Conservation (phyloP, 106 monocot genomes). For the Agapanthus africanus region DNA sequence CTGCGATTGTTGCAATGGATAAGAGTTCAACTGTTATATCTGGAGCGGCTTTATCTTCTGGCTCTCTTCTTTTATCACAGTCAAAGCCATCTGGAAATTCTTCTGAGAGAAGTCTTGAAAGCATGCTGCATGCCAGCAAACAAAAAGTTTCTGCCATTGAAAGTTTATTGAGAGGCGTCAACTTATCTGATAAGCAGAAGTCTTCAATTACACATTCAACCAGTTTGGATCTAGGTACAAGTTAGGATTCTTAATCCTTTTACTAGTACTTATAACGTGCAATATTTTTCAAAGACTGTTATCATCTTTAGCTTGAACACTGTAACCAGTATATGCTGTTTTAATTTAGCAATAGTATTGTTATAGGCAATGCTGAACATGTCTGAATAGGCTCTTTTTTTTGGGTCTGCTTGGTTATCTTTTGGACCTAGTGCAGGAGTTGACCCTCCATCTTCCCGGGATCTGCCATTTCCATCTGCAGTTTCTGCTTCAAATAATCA, state of each 20-base stretch:
- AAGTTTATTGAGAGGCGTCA: conserved; percentile 85
- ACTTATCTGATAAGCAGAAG: conserved; percentile 54
- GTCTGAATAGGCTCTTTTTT: no score
- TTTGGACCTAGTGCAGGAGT: conserved; percentile 88
- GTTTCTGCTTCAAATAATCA: conserved; percentile 52
- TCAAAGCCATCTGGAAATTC: conserved; percentile 45
- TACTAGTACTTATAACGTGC: background rate
- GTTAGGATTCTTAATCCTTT: conserved; percentile 12
- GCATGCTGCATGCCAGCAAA: conserved; percentile 84
- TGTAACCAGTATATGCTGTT: background rate
- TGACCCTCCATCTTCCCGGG: conserved; percentile 85
- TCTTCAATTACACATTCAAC: conserved; percentile 49
- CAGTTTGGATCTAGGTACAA: conserved; percentile 97
- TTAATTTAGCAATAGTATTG: background rate
- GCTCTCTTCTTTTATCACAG: conserved; percentile 39
- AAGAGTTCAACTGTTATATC: conserved; percentile 58
- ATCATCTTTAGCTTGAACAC: background rate
- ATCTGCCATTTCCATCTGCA: conserved; percentile 66
- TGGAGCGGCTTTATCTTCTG: conserved; percentile 51
- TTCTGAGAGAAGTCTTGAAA: conserved; percentile 88
- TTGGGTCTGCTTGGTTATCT: no score
- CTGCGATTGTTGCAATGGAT: conserved; percentile 96
- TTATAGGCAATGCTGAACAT: background rate
- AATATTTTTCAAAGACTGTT: background rate
- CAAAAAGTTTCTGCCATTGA: conserved; percentile 98